Conservation (phyloP, 768 basidiomycete species). For the Mycena vulgaris region DNA sequence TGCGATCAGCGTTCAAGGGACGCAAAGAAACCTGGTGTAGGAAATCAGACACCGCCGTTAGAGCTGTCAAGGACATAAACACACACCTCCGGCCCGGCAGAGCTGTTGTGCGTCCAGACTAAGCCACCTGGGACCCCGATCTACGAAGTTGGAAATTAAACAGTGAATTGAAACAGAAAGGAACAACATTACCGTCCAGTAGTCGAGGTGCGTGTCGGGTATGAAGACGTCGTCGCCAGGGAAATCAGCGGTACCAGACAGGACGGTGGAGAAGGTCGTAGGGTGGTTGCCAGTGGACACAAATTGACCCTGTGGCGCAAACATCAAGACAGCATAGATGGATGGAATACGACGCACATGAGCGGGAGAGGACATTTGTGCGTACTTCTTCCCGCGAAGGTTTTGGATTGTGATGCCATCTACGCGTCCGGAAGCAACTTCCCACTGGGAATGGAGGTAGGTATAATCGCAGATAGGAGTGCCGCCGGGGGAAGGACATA, state of each 20-base stretch:
- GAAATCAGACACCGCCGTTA: background rate
- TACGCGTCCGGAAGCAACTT: conserved; percentile 14
- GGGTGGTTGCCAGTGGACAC: conserved; percentile 23
- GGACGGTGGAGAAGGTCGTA: conserved; percentile 26
- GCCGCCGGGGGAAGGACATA: background rate
- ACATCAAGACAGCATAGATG: background rate
- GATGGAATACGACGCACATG: conserved; percentile 15
- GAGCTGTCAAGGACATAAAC: background rate
- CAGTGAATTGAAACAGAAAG: background rate
- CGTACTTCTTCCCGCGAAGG: conserved; percentile 31
- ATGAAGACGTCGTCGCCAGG: conserved; percentile 28
- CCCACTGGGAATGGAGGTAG: conserved; percentile 22
- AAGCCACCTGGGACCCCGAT: conserved; percentile 27
- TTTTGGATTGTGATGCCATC: conserved; percentile 31
- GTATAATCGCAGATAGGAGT: background rate
- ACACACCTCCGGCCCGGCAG: conserved; percentile 29
- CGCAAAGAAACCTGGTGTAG: conserved; percentile 23
- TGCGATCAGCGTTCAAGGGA: conserved; percentile 22
- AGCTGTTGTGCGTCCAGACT: conserved; percentile 32
- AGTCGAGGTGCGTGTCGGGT: conserved; percentile 32
- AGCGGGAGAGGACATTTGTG: conserved; percentile 29
- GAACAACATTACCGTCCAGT: conserved; percentile 26
- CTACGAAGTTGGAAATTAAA: conserved; percentile 5
- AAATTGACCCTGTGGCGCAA: conserved; percentile 24
- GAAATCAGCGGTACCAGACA: conserved; percentile 34